Evolutionary conservation across 352 stramenopile species (phyloP), one percentile per base, ranked within the genome.

Genomic region (Phytophthora hibernalis): DNA sequence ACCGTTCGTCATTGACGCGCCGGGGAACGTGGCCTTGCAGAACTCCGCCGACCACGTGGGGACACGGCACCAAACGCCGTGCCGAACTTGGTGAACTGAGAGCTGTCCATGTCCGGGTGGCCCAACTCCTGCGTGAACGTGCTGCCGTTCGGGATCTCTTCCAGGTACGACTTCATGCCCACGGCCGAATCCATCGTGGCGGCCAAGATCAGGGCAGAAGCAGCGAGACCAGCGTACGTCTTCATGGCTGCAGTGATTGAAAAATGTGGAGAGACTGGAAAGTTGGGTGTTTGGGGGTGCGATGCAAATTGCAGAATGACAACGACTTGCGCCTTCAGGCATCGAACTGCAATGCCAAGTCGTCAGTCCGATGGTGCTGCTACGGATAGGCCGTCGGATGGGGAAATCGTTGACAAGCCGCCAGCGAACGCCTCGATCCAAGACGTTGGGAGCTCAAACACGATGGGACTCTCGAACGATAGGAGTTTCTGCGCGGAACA

Each of bases 91-190:
- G 76, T 82, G 54, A 73, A 72, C 45, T 76, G 8, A 1, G 68
- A 72, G 40, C 48, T 71, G 64, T 80, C 72, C 1, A 55, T 59
- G 22, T 30, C 52, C 1, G 68, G 56, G 64, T 86, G 77, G 10
- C 75, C 74, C n/a, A 86, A 63, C 4, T 61, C 61, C 67, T 82
- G 74, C 20, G 54, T 21, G 61, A 86, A 79, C 24, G 26, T 43
- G 11, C 52, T 61, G 44, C 77, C 77, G 69, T 86, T 86, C 24
- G 77, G 77, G 54, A 86, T 63, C 20, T 79, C 60, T 21, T 64
- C 16, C 7, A 79, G 72, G 64, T 74, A 79, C 24, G 66, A 48
- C 47, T 67, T 43, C 55, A 65, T 69, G 51, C 53, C 65, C 24
- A 48, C n/a, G n/a, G n/a, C n/a, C n/a, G n/a, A 63, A 52, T 73